Percentiles rank a stretch among this genome's conserved stretches.
Evolutionary conservation across 75 land plant species (phyloP).

Genomic region (Cunninghamia lanceolata): DNA sequence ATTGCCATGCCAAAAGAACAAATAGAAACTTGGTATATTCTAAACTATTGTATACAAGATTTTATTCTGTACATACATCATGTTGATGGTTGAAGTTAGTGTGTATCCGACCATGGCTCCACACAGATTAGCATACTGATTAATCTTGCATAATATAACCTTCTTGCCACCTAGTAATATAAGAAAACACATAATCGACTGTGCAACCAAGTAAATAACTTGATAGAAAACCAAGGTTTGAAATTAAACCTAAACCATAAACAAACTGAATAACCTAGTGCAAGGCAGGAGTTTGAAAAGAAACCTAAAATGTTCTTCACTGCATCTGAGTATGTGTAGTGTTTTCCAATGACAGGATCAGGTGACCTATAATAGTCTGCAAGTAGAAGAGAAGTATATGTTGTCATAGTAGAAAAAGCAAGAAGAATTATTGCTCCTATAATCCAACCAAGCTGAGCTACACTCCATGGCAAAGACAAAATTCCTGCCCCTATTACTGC

Average conservation of each 20-base stretch:
- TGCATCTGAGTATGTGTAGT: conserved; percentile 47
- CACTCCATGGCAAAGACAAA: too few species aligned
- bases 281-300: too few species aligned
- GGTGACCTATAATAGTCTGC: conserved; percentile 29
- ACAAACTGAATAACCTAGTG: not conserved
- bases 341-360: conserved; percentile 33
- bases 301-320: conserved; percentile 40
- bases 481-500: conserved; percentile 69
- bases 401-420: conserved; percentile 30
- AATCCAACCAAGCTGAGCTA: conserved; percentile 55
- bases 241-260: not conserved
- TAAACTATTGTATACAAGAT: too few species aligned
- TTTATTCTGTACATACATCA: too few species aligned
- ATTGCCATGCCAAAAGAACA: too few species aligned
- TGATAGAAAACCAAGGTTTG: not conserved
- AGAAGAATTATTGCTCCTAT: conserved; percentile 30
- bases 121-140: too few species aligned
- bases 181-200: not conserved
- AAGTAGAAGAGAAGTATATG: conserved; percentile 31
- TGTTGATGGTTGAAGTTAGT: too few species aligned
- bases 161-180: conserved; percentile 5
- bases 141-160: too few species aligned
- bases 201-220: not conserved
- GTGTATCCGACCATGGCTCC: too few species aligned
- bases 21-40: too few species aligned